phyloP scores from a whole-genome alignment of 495 filamentous ascomycete genomes.

The Echria macrotheca region DNA sequence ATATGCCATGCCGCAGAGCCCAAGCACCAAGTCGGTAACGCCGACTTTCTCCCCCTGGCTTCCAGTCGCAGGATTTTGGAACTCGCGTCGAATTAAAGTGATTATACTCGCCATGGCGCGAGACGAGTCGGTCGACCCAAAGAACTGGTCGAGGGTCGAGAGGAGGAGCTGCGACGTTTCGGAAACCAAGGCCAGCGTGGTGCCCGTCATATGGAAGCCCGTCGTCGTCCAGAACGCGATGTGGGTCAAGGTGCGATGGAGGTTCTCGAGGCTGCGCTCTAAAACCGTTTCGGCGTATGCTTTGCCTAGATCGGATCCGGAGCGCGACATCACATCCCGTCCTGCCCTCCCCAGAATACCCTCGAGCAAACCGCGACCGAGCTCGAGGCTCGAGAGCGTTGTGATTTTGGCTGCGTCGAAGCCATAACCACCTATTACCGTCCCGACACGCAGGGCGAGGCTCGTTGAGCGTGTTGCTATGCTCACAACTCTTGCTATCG shows the following conservation, averaged over 20 bases:
- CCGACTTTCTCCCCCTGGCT: constrained; percentile 56
- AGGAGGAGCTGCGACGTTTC: constrained; percentile 62
- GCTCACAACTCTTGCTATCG: constrained; percentile 65
- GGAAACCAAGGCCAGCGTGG: constrained; percentile 54
- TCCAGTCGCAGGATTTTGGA: constrained; percentile 57
- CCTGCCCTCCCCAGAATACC: constrained; percentile 62
- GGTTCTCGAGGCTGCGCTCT: constrained; percentile 55
- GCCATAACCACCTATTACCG: constrained; percentile 58
- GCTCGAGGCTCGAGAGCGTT: constrained; percentile 63
- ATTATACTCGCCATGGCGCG: constrained; percentile 77
- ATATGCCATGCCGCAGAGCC: constrained; percentile 64
- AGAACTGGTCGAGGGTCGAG: constrained; percentile 63
- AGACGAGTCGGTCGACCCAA: constrained; percentile 74
- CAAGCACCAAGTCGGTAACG: constrained; percentile 60
- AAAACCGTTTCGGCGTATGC: constrained; percentile 59
- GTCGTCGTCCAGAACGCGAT: constrained; percentile 63
- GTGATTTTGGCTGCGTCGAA: constrained; percentile 62
- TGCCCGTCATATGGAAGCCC: constrained; percentile 64
- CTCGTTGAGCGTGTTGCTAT: constrained; percentile 63
- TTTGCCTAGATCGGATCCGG: constrained; percentile 49
- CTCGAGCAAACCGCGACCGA: constrained; percentile 62
- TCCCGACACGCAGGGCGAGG: constrained; percentile 64
- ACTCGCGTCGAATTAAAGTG: constrained; percentile 65
- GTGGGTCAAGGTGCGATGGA: constrained; percentile 59
- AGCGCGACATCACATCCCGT: constrained; percentile 55